These are phyloP conservation scores for Aspergillus sp. DNA, from an alignment of 2,329 filamentous ascomycete species.

Conservation along the genomic window DNA sequence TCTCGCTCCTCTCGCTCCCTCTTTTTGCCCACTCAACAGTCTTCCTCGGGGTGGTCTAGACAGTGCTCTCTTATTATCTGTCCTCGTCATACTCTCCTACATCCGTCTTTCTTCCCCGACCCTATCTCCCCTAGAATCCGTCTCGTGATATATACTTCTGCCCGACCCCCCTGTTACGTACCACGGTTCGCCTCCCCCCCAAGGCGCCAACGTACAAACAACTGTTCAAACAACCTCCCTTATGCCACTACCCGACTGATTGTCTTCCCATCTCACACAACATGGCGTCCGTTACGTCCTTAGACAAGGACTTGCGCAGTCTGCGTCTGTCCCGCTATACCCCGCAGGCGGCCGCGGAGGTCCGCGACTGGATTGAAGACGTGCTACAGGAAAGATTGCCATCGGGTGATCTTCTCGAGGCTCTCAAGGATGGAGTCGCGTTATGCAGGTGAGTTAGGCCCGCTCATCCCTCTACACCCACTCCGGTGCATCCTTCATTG, in stretches of 20 bases:
- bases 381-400: conserved; percentile 71
- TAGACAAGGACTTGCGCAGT: conserved; percentile 94
- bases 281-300: conserved; percentile 91
- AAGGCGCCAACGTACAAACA: background rate
- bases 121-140: background rate
- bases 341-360: conserved; percentile 82
- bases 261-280: conserved; percentile 8
- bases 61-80: background rate
- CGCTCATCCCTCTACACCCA: background rate
- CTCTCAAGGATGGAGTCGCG: conserved; percentile 83
- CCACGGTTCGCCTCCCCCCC: conserved; percentile 9
- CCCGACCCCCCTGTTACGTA: conserved; percentile 7
- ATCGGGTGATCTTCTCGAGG: conserved; percentile 74
- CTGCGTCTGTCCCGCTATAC: conserved; percentile 93
- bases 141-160: background rate
- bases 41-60: background rate
- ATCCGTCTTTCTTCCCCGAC: background rate
- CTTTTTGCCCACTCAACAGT: background rate
- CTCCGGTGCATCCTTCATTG: background rate
- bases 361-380: conserved; percentile 79
- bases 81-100: background rate
- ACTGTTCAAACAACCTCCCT: conserved; percentile 3
- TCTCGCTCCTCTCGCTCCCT: background rate
- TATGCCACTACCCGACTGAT: conserved; percentile 2
- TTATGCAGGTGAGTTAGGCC: conserved; percentile 73